Evolutionary conservation across 306 rosid genomes (phyloP).

Genomic region (Amphicarpaea edgeworthii): DNA sequence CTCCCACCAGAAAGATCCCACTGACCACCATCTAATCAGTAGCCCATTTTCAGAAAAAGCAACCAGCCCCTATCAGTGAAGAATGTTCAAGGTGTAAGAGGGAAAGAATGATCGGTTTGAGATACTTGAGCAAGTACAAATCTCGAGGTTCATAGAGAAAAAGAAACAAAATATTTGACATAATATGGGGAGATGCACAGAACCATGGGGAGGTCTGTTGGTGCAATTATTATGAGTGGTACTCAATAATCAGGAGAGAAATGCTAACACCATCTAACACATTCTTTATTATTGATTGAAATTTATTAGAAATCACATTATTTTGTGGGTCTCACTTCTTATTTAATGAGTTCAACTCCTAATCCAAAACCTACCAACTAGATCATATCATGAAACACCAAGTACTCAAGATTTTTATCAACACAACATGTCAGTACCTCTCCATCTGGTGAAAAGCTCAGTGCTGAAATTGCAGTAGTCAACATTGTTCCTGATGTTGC

Average conservation of each 20-base stretch:
- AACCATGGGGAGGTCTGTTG: conserved; percentile 16
- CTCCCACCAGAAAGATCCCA: conserved; percentile 99
- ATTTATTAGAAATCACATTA: background rate
- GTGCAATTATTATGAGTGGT: background rate
- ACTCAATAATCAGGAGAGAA: background rate
- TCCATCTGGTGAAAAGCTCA: conserved; percentile 98
- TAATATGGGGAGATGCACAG: conserved; percentile 12
- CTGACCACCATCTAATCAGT: conserved; percentile 98
- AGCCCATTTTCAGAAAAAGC: conserved; percentile 96
- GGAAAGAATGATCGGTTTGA: conserved; percentile 38
- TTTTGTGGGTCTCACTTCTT: background rate
- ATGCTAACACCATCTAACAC: background rate
- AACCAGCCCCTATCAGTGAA: conserved; percentile 76
- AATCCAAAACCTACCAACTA: conserved; percentile 17
- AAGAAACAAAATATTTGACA: conserved; percentile 24
- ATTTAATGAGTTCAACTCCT: too few relatives aligned
- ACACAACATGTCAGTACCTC: conserved; percentile 63
- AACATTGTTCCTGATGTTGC: conserved; percentile 62
- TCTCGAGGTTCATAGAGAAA: conserved; percentile 7
- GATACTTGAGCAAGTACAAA: conserved; percentile 41
- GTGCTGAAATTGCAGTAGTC: conserved; percentile 82
- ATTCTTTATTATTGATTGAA: background rate
- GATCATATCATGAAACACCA: conserved; percentile 43
- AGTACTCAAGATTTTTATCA: conserved; percentile 35
- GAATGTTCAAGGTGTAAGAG: conserved; percentile 32